phyloP scores from a whole-genome alignment of 441 rosid species.

The Populus hybrid region DNA sequence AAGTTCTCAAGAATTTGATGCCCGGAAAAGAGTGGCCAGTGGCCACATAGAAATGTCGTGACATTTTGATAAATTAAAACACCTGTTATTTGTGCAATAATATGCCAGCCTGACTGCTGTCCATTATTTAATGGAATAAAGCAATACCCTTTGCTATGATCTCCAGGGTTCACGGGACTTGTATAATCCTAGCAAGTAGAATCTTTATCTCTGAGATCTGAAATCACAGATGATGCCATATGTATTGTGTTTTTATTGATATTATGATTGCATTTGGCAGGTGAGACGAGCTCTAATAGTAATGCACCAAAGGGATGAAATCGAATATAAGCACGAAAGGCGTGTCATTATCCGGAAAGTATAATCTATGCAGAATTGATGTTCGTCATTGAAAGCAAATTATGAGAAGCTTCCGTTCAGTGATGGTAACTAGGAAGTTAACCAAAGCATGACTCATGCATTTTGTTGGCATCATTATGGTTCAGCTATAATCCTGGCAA shows the following conservation, averaged over 20 bases:
- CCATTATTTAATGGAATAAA: too few relatives aligned
- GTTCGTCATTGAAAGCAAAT: neutral
- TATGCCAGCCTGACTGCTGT: too few relatives aligned
- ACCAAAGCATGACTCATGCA: neutral
- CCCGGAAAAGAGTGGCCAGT: neutral
- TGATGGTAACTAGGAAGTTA: neutral
- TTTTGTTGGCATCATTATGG: neutral
- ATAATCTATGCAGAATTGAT: neutral
- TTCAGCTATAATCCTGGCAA: neutral
- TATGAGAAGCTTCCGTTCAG: neutral
- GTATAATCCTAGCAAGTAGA: neutral
- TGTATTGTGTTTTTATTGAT: neutral
- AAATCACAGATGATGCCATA: neutral
- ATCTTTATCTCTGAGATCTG: neutral
- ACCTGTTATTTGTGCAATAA: too few relatives aligned
- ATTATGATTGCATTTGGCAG: constrained; percentile 29
- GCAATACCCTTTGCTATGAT: neutral
- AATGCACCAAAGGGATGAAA: constrained; percentile 98
- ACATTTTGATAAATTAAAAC: too few relatives aligned
- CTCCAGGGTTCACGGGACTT: neutral
- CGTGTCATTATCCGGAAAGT: constrained; percentile 74
- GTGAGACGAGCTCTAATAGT: constrained; percentile 90
- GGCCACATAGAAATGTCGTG: neutral
- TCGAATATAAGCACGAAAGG: constrained; percentile 89
- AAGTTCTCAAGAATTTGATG: neutral